Evolutionary conservation across 345 rosid genomes (phyloP), one percentile per base, ranked within the genome.

Genomic region (Acer negundo): DNA sequence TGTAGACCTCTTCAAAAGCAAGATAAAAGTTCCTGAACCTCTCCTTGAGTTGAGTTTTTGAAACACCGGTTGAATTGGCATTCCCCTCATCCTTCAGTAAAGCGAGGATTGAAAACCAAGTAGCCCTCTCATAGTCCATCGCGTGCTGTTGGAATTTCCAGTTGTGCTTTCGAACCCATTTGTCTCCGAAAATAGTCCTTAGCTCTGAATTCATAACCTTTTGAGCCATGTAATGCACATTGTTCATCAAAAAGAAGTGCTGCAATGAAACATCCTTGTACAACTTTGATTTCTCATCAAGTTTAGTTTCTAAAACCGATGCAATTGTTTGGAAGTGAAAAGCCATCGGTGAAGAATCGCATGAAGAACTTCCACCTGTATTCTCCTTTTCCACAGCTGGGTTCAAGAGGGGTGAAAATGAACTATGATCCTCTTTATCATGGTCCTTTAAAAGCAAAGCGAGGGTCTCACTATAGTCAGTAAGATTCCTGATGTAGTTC

Each of bases 211-310:
- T 85, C 77, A 85, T 83, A 62, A 90, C 94, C 81, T 95, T 95
- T 66, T 90, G 85, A 12, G 95, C 89, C 90, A 95, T 93, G 90
- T 95, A 95, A 77, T 95, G 88, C 38, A 95, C 79, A 68, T 95
- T 95, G 91, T 95, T 95, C 90, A 92, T 88, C 80, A 95, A 79
- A 82, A 95, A 95, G 53, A 93, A 79, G 77, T 93, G 97, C 72
- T 84, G 92, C 86, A 95, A 71, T 10, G 97, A 85, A 35, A 81
- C 72, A 62, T 90, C 97, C 75, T 58, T 79, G 79, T 93, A 95
- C 55, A 93, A 78, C 80, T 80, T 89, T 16, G 97, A 90, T 79
- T 86, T 92, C 51, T 88, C 92, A 3, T 82, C 65, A 6, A 95
- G 94, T 75, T 95, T 95, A 47, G 89, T 80, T 79, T 89, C 93